Base-by-base conservation (phyloP, 306 rosid species). In the Betula pendula region DNA sequence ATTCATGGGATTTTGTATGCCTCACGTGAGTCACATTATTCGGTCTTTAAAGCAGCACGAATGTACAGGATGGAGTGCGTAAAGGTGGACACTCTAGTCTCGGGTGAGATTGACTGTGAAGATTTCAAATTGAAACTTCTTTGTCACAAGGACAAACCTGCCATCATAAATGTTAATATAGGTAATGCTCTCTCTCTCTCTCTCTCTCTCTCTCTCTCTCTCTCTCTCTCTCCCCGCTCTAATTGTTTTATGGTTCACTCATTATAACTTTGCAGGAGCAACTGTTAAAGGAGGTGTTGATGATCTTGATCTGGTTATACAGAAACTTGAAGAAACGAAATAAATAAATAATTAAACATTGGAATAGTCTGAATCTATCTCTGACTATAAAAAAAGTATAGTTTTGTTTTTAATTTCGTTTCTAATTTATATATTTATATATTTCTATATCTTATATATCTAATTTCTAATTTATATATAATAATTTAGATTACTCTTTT, bases 261-360 rank as follows among this genome's bases (percentile, higher is more conserved):
- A n/a, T 38, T 38, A 38, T 38, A 50, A 59, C 47, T 44, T 69
- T 75, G 56, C 85, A 87, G 91, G 89, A 60, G 82, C 89, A 48
- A 87, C 91, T 60, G 91, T 83, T 75, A 85, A 87, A 77, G 91
- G 91, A 69, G 91, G 87, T 27, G 89, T 87, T 53, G 91, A 87
- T 80, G 91, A 87, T 80, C 87, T 87, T 85, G 91, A 87, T 82
- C 38, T 75, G 77, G 91, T 85, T 45, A 78, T 85, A 53, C 72
- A 85, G 82, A 85, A n/a, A 75, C 85, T 87, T 65, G 91, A 87
- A 78, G 2, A 29, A 1, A 29, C 1, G 31, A 29, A 29, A 29
- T 29, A 29, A 29, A 29, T 29, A 29, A 29, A 29, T 29, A 29
- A 29, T 29, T 29, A 29, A 29, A 29, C 31, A 29, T 29, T 29